These are phyloP conservation scores for Eucalyptus virginea DNA, from an alignment of 345 rosid species.

Conservation along the genomic window DNA sequence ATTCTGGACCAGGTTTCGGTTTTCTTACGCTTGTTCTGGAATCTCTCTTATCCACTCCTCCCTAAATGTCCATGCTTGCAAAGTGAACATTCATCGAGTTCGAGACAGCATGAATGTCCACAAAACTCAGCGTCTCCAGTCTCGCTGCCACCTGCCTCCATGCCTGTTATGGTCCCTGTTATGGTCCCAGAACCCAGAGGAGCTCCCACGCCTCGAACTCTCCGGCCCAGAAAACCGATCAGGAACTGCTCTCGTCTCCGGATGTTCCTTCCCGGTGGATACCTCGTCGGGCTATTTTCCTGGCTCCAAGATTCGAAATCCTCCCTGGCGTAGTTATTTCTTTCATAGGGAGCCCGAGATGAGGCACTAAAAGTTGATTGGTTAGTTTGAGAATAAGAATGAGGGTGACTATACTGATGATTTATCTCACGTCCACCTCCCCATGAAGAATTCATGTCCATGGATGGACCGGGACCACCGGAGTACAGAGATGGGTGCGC, in stretches of 20 bases:
- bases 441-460: background rate
- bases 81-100: background rate
- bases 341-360: background rate
- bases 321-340: background rate
- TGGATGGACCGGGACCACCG: background rate
- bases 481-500: background rate
- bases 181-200: constrained; percentile 29
- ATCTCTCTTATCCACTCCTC: background rate
- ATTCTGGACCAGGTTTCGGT: background rate
- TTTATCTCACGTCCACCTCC: background rate
- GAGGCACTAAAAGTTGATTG: background rate
- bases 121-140: constrained; percentile 3
- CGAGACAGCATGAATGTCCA: background rate
- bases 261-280: constrained; percentile 19
- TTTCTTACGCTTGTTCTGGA: background rate
- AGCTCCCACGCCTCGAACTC: constrained; percentile 32
- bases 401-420: background rate
- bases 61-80: background rate
- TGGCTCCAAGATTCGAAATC: constrained; percentile 91
- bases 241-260: constrained; percentile 3
- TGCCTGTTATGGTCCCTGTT: constrained; percentile 4
- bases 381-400: background rate
- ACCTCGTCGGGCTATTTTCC: constrained; percentile 57
- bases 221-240: constrained; percentile 16
- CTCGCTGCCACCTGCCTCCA: constrained; percentile 46